A percentile compares a stretch with the other conserved stretches of the same genome.
phyloP scores from a whole-genome alignment of 176 grass and related monocot genomes.

The Echinochloa phyllopogon region DNA sequence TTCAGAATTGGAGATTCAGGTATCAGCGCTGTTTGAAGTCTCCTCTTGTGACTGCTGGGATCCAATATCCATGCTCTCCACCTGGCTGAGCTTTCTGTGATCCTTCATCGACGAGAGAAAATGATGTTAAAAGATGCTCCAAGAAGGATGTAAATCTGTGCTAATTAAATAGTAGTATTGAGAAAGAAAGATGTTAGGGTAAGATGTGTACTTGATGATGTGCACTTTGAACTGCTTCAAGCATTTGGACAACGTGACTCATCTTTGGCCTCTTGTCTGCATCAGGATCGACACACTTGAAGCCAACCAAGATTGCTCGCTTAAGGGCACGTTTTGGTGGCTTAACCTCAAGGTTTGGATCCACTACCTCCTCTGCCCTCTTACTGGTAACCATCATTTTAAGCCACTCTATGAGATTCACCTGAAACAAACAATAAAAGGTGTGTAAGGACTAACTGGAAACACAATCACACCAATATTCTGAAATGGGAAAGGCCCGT shows the following conservation, averaged over 20 bases:
- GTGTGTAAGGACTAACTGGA: constrained; percentile 17
- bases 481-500: constrained; percentile 10
- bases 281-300: constrained; percentile 92
- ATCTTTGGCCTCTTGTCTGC: constrained; percentile 94
- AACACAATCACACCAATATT: background rate
- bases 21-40: constrained; percentile 45
- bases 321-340: constrained; percentile 84
- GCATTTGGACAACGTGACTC: constrained; percentile 94
- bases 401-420: constrained; percentile 93
- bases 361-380: constrained; percentile 87
- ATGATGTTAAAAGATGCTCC: background rate
- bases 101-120: constrained; percentile 48
- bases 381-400: constrained; percentile 85
- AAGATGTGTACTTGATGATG: constrained; percentile 56
- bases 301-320: constrained; percentile 79
- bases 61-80: constrained; percentile 79
- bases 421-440: constrained; percentile 52
- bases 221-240: constrained; percentile 77
- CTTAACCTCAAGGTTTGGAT: constrained; percentile 68
- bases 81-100: constrained; percentile 64
- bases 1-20: constrained; percentile 38
- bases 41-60: constrained; percentile 57
- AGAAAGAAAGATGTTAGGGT: constrained; percentile 20
- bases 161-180: background rate
- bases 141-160: background rate